Base-by-base conservation (phyloP, 78 protist species). In the Chrysochromulina tobinii region DNA sequence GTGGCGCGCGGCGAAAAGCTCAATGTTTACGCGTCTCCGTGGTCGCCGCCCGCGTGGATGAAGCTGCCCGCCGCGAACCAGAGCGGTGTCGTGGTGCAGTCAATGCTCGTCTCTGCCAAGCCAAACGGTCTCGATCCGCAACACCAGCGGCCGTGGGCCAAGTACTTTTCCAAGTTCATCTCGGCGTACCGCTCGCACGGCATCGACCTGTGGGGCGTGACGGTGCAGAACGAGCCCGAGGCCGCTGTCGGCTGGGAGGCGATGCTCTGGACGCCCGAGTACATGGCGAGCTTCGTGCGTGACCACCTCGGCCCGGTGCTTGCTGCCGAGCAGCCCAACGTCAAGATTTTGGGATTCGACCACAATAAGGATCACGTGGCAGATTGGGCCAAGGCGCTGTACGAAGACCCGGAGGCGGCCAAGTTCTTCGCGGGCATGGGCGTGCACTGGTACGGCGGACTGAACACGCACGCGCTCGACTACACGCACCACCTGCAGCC, bases 11-110 rank as follows among this genome's bases (percentile, higher is more conserved):
- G 51, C 72, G 72, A 14, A 14, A 66, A n/a, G 79, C 64, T 92
- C n/a, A 3, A 9, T 20, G 67, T 92, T 38, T 88, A 51, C 61
- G 90, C 84, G 38, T 72, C 89, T 12, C 93, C 95, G 7, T 93
- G 95, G 95, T 51, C 87, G 17, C 91, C 93, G 86, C 95, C 95
- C 21, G 91, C 90, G 38, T 93, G 95, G 95, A 91, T 93, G 94
- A 93, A 93, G 92, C 58, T 50, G 58, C 83, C 83, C 18, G 83
- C 50, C 58, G 83, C 3, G 6, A 57, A 57, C 51, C 3, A 50
- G 58, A 38, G 38, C 38, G 38, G 38, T 38, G 38, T 38, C 38
- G 38, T 38, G 38, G 38, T 38, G 38, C 54, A 50, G 59, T 7
- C 27, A 3, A 27, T 75, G 58, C 38, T 14, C 58, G 6, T 3